These are phyloP conservation scores for Apiotrichum sp. DNA, from an alignment of 1,284 basidiomycete genomes.

Conservation along the genomic window DNA sequence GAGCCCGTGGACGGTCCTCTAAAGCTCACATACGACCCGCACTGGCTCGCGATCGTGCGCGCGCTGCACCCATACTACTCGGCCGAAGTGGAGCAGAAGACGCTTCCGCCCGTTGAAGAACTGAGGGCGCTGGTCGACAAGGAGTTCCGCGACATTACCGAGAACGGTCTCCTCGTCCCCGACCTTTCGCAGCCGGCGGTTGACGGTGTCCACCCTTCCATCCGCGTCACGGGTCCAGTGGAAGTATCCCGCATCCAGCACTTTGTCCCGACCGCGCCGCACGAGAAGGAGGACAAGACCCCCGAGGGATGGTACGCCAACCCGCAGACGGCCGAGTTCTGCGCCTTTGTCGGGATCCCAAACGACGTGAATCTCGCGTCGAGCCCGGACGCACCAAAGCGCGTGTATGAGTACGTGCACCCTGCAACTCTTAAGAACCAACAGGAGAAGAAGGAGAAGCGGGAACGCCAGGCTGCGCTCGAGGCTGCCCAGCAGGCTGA, in stretches of 20 bases:
- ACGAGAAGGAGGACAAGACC: slow-evolving; percentile 47
- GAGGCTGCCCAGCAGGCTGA: too few species aligned
- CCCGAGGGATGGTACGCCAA: slow-evolving; percentile 67
- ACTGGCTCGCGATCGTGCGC: slow-evolving; percentile 90
- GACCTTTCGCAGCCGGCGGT: too few species aligned
- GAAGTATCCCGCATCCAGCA: slow-evolving; percentile 59
- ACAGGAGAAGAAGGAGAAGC: too few species aligned
- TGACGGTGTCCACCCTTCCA: too few species aligned
- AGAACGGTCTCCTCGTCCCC: background rate
- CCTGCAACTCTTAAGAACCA: too few species aligned
- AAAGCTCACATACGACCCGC: slow-evolving; percentile 64
- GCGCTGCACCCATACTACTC: slow-evolving; percentile 78
- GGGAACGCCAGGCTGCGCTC: too few species aligned
- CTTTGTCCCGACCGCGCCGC: slow-evolving; percentile 70
- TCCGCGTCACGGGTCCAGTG: slow-evolving; percentile 24
- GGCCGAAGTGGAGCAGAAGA: slow-evolving; percentile 55
- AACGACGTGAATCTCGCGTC: too few species aligned
- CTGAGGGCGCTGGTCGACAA: slow-evolving; percentile 54
- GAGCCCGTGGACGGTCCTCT: slow-evolving; percentile 33
- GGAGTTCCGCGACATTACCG: slow-evolving; percentile 61
- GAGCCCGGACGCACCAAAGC: too few species aligned
- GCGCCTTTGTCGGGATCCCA: slow-evolving; percentile 29
- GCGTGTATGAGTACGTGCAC: too few species aligned
- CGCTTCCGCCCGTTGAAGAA: slow-evolving; percentile 54
- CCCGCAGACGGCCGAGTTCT: slow-evolving; percentile 84